Evolutionary conservation across 176 grass and related monocot species (phyloP).

Genomic region (Eragrostis nindensis): DNA sequence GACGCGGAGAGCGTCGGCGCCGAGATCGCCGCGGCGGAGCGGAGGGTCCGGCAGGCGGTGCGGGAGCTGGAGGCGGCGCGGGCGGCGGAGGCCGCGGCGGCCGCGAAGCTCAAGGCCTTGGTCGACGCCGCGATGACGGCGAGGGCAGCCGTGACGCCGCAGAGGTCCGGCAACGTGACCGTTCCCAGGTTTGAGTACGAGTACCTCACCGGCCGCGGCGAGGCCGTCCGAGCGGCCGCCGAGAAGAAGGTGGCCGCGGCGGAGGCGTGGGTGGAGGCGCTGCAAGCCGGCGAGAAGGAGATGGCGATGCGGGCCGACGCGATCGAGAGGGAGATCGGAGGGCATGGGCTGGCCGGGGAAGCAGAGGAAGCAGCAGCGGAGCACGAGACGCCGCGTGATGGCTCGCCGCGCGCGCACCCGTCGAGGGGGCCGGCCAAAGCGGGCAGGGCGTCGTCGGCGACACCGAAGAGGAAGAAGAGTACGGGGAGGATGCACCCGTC

Average conservation of each 20-base stretch:
- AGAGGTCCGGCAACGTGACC: constrained; percentile 42
- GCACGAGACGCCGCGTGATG: not conserved
- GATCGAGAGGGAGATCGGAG: constrained; percentile 51
- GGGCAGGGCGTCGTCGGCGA: not conserved
- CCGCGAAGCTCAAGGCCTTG: constrained; percentile 54
- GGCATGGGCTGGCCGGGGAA: not conserved
- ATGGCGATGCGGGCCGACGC: constrained; percentile 54
- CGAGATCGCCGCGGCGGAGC: constrained; percentile 40
- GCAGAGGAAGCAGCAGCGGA: not conserved
- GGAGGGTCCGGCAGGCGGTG: constrained; percentile 40
- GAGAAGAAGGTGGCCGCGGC: constrained; percentile 74
- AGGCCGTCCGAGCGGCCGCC: constrained; percentile 42
- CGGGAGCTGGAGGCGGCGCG: constrained; percentile 63
- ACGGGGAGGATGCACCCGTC: too few relatives aligned
- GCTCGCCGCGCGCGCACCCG: not conserved
- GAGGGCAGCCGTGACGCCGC: not conserved
- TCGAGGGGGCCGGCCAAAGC: constrained; percentile 12
- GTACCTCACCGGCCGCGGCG: constrained; percentile 54
- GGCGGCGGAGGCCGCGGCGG: constrained; percentile 49
- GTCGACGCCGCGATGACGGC: constrained; percentile 28
- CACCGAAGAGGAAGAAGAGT: not conserved
- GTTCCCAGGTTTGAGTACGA: constrained; percentile 78
- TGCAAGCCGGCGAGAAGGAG: constrained; percentile 70
- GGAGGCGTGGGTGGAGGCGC: constrained; percentile 60
- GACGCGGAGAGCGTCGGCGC: constrained; percentile 39